Evolutionary conservation across 2,329 filamentous ascomycete species (phyloP), one percentile per base, ranked within the genome.

Genomic region (Dactylella cylindrospora): DNA sequence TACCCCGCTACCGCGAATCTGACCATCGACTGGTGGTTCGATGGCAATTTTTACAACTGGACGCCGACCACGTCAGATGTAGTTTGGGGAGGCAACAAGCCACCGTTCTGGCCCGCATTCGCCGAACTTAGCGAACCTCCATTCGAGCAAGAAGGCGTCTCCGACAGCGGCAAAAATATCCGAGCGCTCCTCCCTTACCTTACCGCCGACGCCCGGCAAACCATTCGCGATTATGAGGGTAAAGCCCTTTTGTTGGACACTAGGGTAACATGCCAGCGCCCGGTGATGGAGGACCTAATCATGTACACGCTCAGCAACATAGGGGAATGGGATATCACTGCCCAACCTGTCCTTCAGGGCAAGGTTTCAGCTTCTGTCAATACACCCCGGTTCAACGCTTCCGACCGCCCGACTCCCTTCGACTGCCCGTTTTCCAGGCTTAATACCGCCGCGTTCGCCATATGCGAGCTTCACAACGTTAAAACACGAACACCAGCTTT

Each of bases 181-280:
- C 23, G 51, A 2, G 51, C 51, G 4, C 47, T 55, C 31, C 41
- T 55, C 7, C 51, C 51, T 22, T 55, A 32, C 12, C 12, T 25
- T 3, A 28, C 40, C 2, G 33, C 28, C 13, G 51, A 46, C 1
- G 15, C 15, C 6, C 51, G 51, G 8, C 50, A 54, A 15, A 54
- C 1, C 4, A 8, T 54, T 5, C 50, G 32, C 7, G 25, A 20
- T 15, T 54, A 54, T 8, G 25, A 54, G 12, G 50, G 50, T 5
- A 45, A 44, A 20, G 50, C 40, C 9, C 3, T 47, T 25, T 19
- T 47, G n/a, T 15, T 55, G 5, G 51, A 55, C 12, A 33, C 51
- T 20, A 40, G 51, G 5, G 51, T 55, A 20, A 54, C 51, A 15
- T 55, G 51, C 13, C 41, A 55, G 15, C 40, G 40, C 19, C 51